phyloP scores from a whole-genome alignment of 345 rosid genomes.

The Gossypium mustelinum region DNA sequence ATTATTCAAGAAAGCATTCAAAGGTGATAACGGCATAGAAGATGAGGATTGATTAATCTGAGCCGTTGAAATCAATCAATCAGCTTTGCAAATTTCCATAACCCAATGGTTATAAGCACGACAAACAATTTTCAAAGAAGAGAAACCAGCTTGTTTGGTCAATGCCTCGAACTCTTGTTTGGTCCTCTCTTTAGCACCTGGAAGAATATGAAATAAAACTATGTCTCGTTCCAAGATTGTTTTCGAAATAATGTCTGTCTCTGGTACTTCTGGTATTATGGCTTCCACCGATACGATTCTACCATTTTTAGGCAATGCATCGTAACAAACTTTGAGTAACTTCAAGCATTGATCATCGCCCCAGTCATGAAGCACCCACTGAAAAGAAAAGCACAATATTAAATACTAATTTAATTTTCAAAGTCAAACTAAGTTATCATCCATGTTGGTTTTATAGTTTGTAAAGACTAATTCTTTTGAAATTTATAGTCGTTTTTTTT shows the following conservation, averaged over 20 bases:
- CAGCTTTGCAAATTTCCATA: constrained; percentile 20
- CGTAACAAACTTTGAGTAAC: constrained; percentile 31
- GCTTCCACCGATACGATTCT: constrained; percentile 29
- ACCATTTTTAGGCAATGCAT: constrained; percentile 28
- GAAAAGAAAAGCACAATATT: neutral
- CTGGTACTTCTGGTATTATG: constrained; percentile 15
- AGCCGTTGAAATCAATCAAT: neutral
- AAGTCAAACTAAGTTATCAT: no score
- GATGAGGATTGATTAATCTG: no score
- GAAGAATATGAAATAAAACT: constrained; percentile 12
- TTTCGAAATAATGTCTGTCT: constrained; percentile 7
- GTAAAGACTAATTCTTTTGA: no score
- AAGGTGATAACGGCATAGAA: no score
- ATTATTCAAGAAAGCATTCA: no score
- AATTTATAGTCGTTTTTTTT: no score
- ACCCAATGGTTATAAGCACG: constrained; percentile 27
- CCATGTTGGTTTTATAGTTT: rapidly evolving
- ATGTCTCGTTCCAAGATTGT: constrained; percentile 18
- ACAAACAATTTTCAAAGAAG: constrained; percentile 10
- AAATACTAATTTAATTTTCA: no score
- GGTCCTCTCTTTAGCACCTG: constrained; percentile 35
- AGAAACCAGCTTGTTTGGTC: constrained; percentile 29
- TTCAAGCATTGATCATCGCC: constrained; percentile 33
- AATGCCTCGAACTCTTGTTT: constrained; percentile 25
- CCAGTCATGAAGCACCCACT: constrained; percentile 40